These are phyloP conservation scores for Solanum clarkiae DNA, from an alignment of 257 asterid genomes.

Conservation along the genomic window DNA sequence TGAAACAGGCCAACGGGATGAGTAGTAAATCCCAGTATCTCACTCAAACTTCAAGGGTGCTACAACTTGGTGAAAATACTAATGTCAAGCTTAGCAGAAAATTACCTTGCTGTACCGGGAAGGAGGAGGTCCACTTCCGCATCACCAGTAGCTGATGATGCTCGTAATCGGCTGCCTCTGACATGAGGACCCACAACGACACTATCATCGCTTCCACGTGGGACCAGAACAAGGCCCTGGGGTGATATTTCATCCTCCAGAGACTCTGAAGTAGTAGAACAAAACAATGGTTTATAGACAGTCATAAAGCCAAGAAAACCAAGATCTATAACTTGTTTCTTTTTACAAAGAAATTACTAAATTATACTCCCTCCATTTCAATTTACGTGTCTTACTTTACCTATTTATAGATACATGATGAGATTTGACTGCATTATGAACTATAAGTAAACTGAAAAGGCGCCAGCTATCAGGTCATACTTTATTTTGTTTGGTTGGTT, in stretches of 20 bases:
- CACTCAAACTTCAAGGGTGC: background rate
- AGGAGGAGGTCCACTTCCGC: conserved; percentile 96
- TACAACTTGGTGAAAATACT: background rate
- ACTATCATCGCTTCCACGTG: conserved; percentile 59
- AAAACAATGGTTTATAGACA: conserved; percentile 1
- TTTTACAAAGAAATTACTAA: background rate
- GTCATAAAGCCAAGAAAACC: background rate
- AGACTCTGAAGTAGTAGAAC: conserved; percentile 30
- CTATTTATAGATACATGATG: background rate
- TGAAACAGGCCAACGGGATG: background rate
- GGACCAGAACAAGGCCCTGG: conserved; percentile 89
- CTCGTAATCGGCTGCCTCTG: conserved; percentile 82
- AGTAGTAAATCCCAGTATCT: background rate
- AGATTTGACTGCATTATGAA: background rate
- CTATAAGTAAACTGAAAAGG: background rate
- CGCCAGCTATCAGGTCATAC: background rate
- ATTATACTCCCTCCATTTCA: background rate
- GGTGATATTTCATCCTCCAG: conserved; percentile 88
- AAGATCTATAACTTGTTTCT: background rate
- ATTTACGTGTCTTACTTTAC: background rate
- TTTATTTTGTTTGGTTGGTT: background rate
- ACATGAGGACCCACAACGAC: conserved; percentile 76
- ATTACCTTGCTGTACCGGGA: conserved; percentile 96
- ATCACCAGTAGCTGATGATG: conserved; percentile 84
- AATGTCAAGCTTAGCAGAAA: background rate